A percentile compares a stretch with the other conserved stretches of the same genome.
These are phyloP conservation scores for Termitomyces sp. DNA, from an alignment of 768 basidiomycete genomes.

Conservation along the genomic window DNA sequence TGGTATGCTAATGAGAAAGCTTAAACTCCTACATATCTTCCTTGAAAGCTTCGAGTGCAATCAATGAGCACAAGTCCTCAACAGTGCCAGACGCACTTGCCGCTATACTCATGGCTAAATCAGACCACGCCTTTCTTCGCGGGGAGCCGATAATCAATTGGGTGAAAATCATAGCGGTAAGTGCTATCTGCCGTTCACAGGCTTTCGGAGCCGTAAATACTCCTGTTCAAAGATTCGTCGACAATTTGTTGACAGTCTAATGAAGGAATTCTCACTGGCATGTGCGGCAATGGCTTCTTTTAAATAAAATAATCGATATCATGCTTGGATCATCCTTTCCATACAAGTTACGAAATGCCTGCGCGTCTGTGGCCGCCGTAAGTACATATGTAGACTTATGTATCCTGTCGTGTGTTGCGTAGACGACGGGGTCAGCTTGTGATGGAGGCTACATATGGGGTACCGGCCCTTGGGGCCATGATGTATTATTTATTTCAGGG, in stretches of 20 bases:
- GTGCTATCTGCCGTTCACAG: background rate
- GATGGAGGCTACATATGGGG: background rate
- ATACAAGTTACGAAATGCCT: background rate
- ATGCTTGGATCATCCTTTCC: background rate
- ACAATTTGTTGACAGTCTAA: background rate
- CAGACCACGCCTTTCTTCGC: background rate
- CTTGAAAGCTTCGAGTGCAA: background rate
- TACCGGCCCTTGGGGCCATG: background rate
- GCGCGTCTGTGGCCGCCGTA: background rate
- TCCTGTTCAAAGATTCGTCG: background rate
- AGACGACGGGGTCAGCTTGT: background rate
- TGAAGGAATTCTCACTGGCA: background rate
- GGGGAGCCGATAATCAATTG: background rate
- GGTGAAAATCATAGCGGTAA: background rate
- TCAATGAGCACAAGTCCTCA: background rate
- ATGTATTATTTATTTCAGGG: background rate
- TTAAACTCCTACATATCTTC: background rate
- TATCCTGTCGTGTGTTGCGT: background rate
- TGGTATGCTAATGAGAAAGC: background rate
- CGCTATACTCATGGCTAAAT: background rate
- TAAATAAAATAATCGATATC: background rate
- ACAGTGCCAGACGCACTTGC: background rate
- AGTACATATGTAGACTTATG: background rate
- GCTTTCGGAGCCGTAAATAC: conserved; percentile 6
- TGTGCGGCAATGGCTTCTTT: background rate